Evolutionary conservation across 1,284 basidiomycete species (phyloP), one percentile per base, ranked within the genome.

Genomic region (Porodaedalea pini): DNA sequence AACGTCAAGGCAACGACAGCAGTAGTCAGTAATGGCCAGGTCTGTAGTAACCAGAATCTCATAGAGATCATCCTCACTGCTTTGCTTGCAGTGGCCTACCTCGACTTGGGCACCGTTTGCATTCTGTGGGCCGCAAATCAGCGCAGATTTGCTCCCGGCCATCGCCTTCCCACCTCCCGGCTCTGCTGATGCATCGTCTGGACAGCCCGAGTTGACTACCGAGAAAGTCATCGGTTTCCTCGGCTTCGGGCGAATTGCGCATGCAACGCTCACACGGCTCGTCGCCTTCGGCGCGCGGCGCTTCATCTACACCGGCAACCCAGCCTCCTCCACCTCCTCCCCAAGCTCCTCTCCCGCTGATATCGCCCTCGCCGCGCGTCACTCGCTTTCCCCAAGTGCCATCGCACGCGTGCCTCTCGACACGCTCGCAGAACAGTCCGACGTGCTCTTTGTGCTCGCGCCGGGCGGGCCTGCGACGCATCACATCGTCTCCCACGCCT

Each of bases 221-320:
- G 43, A 21, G n/a, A 43, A 25, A 34, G 41, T 34, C 6, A 82
- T 88, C 2, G 94, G 94, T 0, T 96, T 98, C 74, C 75, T 98
- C 31, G 95, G 96, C 6, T 98, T 98, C 66, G 96, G 95, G 4
- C 86, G 94, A 45, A 97, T 96, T 64, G 84, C 92, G 0, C 90
- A 93, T 64, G 86, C 86, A 3, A 89, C 86, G 0, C 78, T 94
- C 43, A 72, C 79, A 7, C 85, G 93, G 11, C 80, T 96, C 23
- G 73, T 90, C 11, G 82, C 90, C 1, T 96, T 96, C 68, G 82
- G 87, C 29, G 77, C 90, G 63, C 85, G 82, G 0, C 75, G 81
- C 63, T 86, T 82, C 61, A 64, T 93, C 36, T 94, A 92, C 70
- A 71, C 78, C 4, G 73, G 78, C 3, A 83, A 78, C 62, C 81